Conservation (phyloP, 345 rosid genomes). For the Erysimum cheiranthoides region DNA sequence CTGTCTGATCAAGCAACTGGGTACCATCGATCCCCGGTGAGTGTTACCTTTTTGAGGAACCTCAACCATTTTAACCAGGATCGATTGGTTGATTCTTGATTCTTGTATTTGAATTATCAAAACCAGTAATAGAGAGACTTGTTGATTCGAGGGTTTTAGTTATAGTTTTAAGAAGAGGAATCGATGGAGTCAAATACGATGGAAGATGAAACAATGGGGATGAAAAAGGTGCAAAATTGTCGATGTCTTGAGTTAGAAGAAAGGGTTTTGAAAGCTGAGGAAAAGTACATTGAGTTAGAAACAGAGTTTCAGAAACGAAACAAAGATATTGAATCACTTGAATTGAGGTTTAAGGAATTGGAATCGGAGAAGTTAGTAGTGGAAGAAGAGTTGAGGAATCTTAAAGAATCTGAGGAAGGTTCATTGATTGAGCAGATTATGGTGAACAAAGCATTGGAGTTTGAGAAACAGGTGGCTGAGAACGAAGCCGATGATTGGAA, state of each 20-base stretch:
- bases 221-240: slow-evolving; percentile 14
- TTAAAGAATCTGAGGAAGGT: slow-evolving; percentile 44
- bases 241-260: slow-evolving; percentile 43
- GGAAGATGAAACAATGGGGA: slow-evolving; percentile 12
- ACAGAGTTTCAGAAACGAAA: slow-evolving; percentile 47
- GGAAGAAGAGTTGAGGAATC: slow-evolving; percentile 34
- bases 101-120: not conserved
- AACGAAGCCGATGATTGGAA: slow-evolving; percentile 59
- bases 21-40: too few species aligned
- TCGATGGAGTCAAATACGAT: slow-evolving; percentile 8
- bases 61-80: too few species aligned
- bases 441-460: slow-evolving; percentile 53
- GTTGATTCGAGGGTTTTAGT: slow-evolving; percentile 5
- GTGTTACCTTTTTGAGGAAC: too few species aligned
- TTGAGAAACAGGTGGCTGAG: slow-evolving; percentile 60
- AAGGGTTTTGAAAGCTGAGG: slow-evolving; percentile 48
- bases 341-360: slow-evolving; percentile 39
- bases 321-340: slow-evolving; percentile 45
- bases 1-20: too few species aligned
- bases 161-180: not conserved
- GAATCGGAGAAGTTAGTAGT: slow-evolving; percentile 46
- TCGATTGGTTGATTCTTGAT: not conserved
- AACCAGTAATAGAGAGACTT: not conserved
- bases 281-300: slow-evolving; percentile 52
- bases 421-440: slow-evolving; percentile 51